Evolutionary conservation across 2,329 filamentous ascomycete species (phyloP), one percentile per base, ranked within the genome.

Genomic region (Aspergillus tanneri): DNA sequence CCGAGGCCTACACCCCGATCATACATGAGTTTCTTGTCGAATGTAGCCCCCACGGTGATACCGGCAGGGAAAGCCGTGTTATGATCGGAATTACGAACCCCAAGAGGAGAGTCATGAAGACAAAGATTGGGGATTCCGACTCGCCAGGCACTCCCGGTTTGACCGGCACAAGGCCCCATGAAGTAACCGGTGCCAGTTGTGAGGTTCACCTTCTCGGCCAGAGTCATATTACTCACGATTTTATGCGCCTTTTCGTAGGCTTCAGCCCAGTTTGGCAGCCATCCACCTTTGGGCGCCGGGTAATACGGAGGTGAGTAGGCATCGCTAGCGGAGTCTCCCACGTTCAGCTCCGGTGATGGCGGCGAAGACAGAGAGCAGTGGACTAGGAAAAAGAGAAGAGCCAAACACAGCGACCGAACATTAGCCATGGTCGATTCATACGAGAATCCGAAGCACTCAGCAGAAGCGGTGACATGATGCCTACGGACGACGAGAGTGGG

Each of bases 151-250:
- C 85, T 87, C 9, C 87, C 87, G 0, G 86, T 87, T 60, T 92
- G 90, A 30, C 88, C 88, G 18, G 86, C 84, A 56, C 88, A 93
- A 22, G 77, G 83, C 4, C 76, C 86, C 87, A 90, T 90, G 54
- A 77, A 85, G 34, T 85, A 77, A 1, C 87, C 87, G 1, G 80
- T 85, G 3, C 87, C 87, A 1, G 81, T 80, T 0, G 86, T 90
- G 43, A 90, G 77, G 62, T 90, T 91, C 3, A 86, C 84, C 71
- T 91, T 92, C 65, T 91, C 88, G 2, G 86, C 87, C 47, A 92
- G 69, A 0, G 87, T 91, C 87, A 92, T 88, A 39, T 82, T 79
- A 44, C 82, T 80, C 12, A 92, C 87, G 11, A 91, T 67, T 3
- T 74, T 68, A 48, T 83, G 77, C 1, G 88, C 88, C 60, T 87